Evolutionary conservation across 768 basidiomycete genomes (phyloP), one percentile per base, ranked within the genome.

Genomic region (Filobasidium floriforme): DNA sequence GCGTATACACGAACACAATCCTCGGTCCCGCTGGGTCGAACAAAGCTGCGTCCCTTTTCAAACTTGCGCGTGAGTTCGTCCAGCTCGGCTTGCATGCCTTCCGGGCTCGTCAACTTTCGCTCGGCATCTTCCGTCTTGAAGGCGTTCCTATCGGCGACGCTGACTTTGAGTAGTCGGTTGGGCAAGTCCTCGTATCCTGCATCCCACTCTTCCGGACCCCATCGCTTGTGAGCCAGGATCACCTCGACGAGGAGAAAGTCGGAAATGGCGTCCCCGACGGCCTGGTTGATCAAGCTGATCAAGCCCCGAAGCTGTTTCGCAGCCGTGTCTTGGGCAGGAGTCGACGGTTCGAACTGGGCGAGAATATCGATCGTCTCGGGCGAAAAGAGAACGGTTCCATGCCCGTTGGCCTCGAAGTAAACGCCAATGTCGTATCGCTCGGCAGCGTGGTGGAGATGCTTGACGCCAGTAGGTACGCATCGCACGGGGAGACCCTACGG

Each of bases 341-440:
- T 90, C 46, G 85, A 84, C 1, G 94, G 88, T 70, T 88, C 82
- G 73, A 89, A 81, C 26, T 80, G 79, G 37, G 80, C 72, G 46
- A 99, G 82, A 54, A 77, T 83, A 26, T 84, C 81, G 64, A 87
- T 83, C 3, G 91, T 88, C 22, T 83, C 77, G 7, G 83, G 84
- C 14, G 96, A 97, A 81, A 99, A 98, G 63, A 98, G 79, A 57
- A 98, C 91, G 1, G 96, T 99, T 40, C 96, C 96, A 72, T 99
- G 96, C 1, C 96, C 96, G 76, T 99, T 99, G 41, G 96, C 96
- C 79, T 99, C 96, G 73, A 99, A 99, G 80, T 99, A 99, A 54
- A 99, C 90, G n/a, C 96, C 96, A 63, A 99, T 84, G 75, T 91
- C 85, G 79, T 88, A 98, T 73, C 87, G 85, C 73, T 93, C 90